Base-by-base conservation (phyloP, 176 grass and related monocot species). In the Themeda triandra region DNA sequence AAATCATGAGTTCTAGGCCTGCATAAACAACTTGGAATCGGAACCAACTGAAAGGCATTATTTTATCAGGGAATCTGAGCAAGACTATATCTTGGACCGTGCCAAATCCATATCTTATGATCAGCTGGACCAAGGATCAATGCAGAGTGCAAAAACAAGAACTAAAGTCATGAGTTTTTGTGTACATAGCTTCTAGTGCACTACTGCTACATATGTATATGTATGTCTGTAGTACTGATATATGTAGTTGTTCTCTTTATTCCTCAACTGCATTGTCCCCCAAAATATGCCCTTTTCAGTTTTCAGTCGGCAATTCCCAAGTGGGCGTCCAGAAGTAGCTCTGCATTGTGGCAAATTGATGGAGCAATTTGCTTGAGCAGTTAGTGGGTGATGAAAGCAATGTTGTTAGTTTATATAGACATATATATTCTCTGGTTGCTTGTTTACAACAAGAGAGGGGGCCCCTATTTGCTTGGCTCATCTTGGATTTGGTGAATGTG, bases 341-440 rank as follows among this genome's bases (percentile, higher is more conserved):
- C n/a, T 73, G 71, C 13, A 29, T 30, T 56, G 42, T 82, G 42
- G 48, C 66, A 90, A 80, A 83, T 44, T 79, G 46, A 13, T 77
- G 29, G 37, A 63, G n/a, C 62, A 75, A 79, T 73, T 73, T 82
- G 44, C 72, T 60, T 56, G 54, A 79, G 41, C 23, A 66, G 23
- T 80, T 49, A 84, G 75, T 83, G 84, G 76, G 75, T 87, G 76
- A 63, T 84, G 76, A 87, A 91, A 91, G 63, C 81, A 87, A 87
- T 76, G 80, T 35, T 73, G 36, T 17, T 62, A 62, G 58, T 62
- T 74, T 79, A 30, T 18, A 17, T 4, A 29, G 12, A 71, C 46
- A 49, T 0, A 49, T 31, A 46, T 64, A 39, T 70, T 51, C 75
- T 69, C 74, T 58, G 39, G 25, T 30, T 90, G 69, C 69, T 90